These are phyloP conservation scores for Botryotinia calthae DNA, from an alignment of 2,329 filamentous ascomycete species.

Conservation along the genomic window DNA sequence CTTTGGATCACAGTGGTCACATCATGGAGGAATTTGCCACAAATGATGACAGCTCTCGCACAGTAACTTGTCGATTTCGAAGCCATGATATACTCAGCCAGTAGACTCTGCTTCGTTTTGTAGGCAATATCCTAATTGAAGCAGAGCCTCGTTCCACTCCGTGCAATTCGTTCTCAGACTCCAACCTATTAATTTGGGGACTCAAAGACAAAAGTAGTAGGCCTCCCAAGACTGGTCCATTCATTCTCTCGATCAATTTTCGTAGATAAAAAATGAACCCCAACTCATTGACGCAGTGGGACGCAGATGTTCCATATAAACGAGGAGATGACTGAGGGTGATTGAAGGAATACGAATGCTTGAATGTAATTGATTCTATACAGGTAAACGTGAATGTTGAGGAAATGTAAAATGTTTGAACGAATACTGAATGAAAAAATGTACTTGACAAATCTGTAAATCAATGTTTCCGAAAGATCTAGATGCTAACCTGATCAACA, in stretches of 20 bases:
- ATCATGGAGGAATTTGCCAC: not conserved
- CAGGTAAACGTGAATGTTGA: not conserved
- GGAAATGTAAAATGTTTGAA: not conserved
- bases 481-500: not conserved
- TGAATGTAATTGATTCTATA: not conserved
- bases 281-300: not conserved
- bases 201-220: not conserved
- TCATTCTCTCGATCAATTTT: not conserved
- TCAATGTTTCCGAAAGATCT: not conserved
- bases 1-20: not conserved
- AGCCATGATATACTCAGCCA: not conserved
- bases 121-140: not conserved
- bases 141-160: not conserved
- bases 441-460: not conserved
- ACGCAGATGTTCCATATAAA: not conserved
- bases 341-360: not conserved
- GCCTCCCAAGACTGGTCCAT: not conserved
- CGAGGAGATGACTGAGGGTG: not conserved
- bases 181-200: not conserved
- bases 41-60: not conserved
- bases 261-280: not conserved
- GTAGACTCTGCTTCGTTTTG: not conserved
- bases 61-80: not conserved
- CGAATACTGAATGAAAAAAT: not conserved
- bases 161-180: not conserved